Evolutionary conservation across 768 basidiomycete genomes (phyloP).

Genomic region (Tulasnella sp.): DNA sequence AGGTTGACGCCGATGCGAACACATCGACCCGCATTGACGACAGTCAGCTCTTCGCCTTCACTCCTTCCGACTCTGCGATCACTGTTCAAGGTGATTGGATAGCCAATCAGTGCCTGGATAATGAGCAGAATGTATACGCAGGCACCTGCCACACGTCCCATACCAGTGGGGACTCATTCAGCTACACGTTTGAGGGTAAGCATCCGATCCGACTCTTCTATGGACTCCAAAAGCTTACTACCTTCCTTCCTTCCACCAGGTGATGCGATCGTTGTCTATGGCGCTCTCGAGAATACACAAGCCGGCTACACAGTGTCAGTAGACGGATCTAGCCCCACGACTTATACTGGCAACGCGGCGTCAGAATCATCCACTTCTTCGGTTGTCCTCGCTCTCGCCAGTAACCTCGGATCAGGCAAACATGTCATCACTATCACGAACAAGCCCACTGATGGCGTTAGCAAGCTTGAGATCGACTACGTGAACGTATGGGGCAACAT

Average conservation of each 20-base stretch:
- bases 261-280: slow-evolving; percentile 3
- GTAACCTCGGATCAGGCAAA: slow-evolving; percentile 1
- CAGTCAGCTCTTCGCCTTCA: not conserved
- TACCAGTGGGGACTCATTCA: not conserved
- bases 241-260: not conserved
- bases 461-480: slow-evolving; percentile 4
- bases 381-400: slow-evolving; percentile 2
- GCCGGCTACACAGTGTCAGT: not conserved
- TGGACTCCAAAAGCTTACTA: not conserved
- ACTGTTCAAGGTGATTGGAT: not conserved
- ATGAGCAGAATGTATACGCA: not conserved
- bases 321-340: not conserved
- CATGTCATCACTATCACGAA: slow-evolving; percentile 1
- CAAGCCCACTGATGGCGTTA: not conserved
- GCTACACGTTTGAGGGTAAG: slow-evolving; percentile 1
- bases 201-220: not conserved
- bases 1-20: not conserved
- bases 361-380: not conserved
- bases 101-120: not conserved
- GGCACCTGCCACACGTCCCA: slow-evolving; percentile 3
- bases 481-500: not conserved
- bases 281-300: not conserved
- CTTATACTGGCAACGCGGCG: not conserved
- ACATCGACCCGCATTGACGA: not conserved
- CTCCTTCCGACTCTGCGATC: not conserved